Evolutionary conservation across 305 asterid species (phyloP).

Genomic region (Lippia alba): DNA sequence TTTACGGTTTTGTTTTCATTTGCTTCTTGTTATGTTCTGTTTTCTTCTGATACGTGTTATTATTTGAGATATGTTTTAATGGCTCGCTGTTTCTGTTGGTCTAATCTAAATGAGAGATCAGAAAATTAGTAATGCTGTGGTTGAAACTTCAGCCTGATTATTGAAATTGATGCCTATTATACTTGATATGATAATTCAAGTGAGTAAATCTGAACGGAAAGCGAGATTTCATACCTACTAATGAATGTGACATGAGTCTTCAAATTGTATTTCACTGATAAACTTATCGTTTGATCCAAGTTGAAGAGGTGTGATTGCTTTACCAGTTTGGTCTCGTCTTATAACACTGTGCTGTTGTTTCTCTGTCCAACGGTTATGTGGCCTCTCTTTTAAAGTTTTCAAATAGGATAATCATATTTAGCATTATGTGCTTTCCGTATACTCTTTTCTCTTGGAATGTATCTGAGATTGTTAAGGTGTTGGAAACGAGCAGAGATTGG

Average conservation of each 20-base stretch:
- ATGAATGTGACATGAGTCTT: slow-evolving; percentile 3
- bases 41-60: neutral
- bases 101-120: slow-evolving; percentile 23
- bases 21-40: neutral
- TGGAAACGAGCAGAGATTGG: slow-evolving; percentile 77
- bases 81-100: slow-evolving; percentile 23
- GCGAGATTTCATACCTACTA: neutral
- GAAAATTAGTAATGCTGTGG: neutral
- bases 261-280: no score
- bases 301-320: slow-evolving; percentile 15
- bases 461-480: slow-evolving; percentile 35
- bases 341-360: neutral
- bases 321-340: neutral
- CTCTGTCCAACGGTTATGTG: neutral
- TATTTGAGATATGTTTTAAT: neutral
- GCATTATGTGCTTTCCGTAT: neutral
- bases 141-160: neutral
- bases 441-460: slow-evolving; percentile 16
- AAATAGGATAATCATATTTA: slow-evolving; percentile 5
- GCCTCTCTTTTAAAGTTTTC: slow-evolving; percentile 1
- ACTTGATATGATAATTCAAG: neutral
- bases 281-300: neutral
- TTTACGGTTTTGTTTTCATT: neutral
- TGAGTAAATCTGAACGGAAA: slow-evolving; percentile 8
- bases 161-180: neutral